These are phyloP conservation scores for Coniochaeta sp. DNA, from an alignment of 2,329 filamentous ascomycete genomes.

Conservation along the genomic window DNA sequence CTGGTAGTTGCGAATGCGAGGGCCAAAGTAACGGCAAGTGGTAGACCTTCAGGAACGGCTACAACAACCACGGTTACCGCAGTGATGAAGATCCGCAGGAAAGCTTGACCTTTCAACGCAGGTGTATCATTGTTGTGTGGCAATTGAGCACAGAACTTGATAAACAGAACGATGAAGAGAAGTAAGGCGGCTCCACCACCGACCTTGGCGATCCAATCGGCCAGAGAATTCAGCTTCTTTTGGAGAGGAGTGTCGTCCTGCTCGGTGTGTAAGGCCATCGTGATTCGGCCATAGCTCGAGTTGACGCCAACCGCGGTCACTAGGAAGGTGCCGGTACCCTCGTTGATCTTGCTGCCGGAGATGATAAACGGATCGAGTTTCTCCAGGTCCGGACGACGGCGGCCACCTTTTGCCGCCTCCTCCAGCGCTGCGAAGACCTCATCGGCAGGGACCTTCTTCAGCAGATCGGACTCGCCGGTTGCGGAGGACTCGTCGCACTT, in stretches of 20 bases:
- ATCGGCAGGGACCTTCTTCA: constrained; percentile 57
- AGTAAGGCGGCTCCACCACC: constrained; percentile 61
- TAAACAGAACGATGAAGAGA: constrained; percentile 71
- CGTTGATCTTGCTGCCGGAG: constrained; percentile 47
- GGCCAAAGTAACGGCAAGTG: constrained; percentile 60
- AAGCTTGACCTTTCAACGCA: constrained; percentile 50
- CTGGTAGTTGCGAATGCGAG: constrained; percentile 63
- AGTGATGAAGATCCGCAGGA: constrained; percentile 55
- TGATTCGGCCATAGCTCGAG: constrained; percentile 46
- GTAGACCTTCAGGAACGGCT: constrained; percentile 60
- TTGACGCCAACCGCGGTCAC: constrained; percentile 47
- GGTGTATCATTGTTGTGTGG: constrained; percentile 37
- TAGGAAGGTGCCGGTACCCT: constrained; percentile 45
- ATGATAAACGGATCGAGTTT: constrained; percentile 59
- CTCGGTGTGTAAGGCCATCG: constrained; percentile 46
- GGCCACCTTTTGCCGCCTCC: constrained; percentile 38
- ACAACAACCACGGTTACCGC: constrained; percentile 62
- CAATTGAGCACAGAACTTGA: constrained; percentile 64
- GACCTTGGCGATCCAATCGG: constrained; percentile 42
- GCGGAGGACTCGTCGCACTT: constrained; percentile 66
- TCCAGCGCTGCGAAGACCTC: constrained; percentile 50
- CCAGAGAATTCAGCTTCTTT: constrained; percentile 42
- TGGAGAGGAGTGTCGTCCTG: constrained; percentile 45
- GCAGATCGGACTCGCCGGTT: constrained; percentile 65
- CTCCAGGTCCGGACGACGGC: constrained; percentile 11